Evolutionary conservation across 163 green algal genomes (phyloP), one percentile per base, ranked within the genome.

Genomic region (Scenedesmus sp.): DNA sequence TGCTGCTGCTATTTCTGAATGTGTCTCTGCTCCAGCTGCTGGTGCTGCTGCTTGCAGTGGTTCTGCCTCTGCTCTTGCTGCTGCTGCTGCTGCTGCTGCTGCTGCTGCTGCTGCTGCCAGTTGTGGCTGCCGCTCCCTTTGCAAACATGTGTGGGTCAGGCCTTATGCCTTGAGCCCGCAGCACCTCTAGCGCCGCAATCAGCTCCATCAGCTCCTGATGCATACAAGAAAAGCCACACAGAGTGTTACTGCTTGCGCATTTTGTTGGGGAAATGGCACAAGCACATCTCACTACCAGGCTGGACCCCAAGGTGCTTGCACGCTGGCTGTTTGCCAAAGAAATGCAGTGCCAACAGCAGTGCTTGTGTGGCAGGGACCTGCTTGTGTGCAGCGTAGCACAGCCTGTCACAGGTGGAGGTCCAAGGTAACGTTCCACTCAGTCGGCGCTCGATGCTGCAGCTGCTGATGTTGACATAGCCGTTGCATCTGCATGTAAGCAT

Each of bases 161-260:
- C 55, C 52, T 20, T 4, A 92, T 84, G 76, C 88, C 88, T 4
- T 92, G 52, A 18, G 52, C 46, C 3, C 56, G 59, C 26, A 92
- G 64, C 62, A 84, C 5, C 64, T 92, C 88, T 18, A 92, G 64
- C 2, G 62, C 62, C 60, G 34, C 60, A 1, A 92, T 3, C n/a
- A 92, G n/a, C 16, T 92, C 88, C 26, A 87, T 26, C 20, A 92
- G 88, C 81, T 92, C 88, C 88, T 92, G 81, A 23, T 23, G 23
- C 1, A 23, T 52, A 23, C 64, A 73, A 8, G 23, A 84, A 10
- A 9, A 57, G 77, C 77, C 23, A 34, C 77, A 59, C 9, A 10
- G 70, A 7, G 34, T 46, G 34, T 46, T 0, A 46, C 34, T 46
- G 34, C 34, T 46, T 0, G 34, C 34, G 34, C 34, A 46, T 46